Base-by-base conservation (phyloP, 139 green algal species). In the Chlorella sp. region DNA sequence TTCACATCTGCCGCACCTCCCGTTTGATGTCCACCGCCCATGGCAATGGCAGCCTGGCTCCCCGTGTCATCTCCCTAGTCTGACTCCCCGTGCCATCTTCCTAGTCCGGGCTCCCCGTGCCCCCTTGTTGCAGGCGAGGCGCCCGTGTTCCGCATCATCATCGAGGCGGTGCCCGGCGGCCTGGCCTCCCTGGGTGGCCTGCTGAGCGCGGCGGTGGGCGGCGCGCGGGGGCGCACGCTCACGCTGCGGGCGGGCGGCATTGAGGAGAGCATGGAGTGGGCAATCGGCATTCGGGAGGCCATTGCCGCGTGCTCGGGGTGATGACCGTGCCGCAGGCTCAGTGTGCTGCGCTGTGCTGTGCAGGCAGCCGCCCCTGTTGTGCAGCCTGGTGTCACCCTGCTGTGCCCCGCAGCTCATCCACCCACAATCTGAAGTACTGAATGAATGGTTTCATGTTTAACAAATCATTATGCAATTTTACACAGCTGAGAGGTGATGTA, bases 81-180 rank as follows among this genome's bases (percentile, higher is more conserved):
- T 41, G 11, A 36, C 30, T 46, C 22, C n/a, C 32, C 46, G 13
- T 72, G 34, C 20, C 51, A 19, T 43, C 34, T 34, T 51, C 2
- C 54, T 44, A 8, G 51, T 9, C 46, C 16, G 9, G 32, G 8
- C 74, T 81, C 2, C 6, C 48, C 65, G 9, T 73, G 34, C 14
- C 43, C 51, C 30, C 13, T 3, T 73, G 81, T 3, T 73, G 81
- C 89, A 69, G 89, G 89, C 5, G 84, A 94, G 79, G 91, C 93
- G 0, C 91, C 90, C 1, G 87, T 88, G 22, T 95, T 95, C 64
- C 88, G 92, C 36, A 74, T 96, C 24, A 74, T 96, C 24, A 82
- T 92, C 0, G 91, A 96, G 82, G 34, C 58, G 17, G 58, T 22
- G n/a, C 68, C 80, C 7, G 80, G 82, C 41, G 76, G 51, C 28